Evolutionary conservation across 1,139 yeast genomes (phyloP).

Genomic region (Yamadazyma blattariae): DNA sequence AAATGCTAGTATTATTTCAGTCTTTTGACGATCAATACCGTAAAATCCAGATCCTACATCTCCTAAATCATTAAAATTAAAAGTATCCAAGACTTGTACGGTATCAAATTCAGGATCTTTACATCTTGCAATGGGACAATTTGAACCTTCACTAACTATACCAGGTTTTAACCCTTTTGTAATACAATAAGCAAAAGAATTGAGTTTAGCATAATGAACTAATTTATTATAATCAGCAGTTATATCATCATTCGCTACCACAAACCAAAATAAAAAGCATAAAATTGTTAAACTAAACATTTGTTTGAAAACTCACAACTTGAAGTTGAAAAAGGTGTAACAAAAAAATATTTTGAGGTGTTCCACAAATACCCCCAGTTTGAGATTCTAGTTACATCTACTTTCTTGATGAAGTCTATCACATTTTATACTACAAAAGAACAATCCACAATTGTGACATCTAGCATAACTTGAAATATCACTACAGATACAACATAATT

Average conservation of each 20-base stretch:
- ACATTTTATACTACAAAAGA: constrained; percentile 42
- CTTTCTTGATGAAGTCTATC: constrained; percentile 41
- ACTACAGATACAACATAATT: constrained; percentile 46
- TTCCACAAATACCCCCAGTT: no score
- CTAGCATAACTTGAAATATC: constrained; percentile 36
- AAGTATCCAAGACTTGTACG: constrained; percentile 31
- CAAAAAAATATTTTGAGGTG: no score
- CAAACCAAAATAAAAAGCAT: not conserved
- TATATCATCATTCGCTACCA: not conserved
- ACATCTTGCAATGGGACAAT: constrained; percentile 25
- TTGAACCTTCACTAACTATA: constrained; percentile 16
- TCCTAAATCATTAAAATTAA: constrained; percentile 38
- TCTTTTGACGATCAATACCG: constrained; percentile 36
- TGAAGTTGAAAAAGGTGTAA: no score
- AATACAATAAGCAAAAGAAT: constrained; percentile 39
- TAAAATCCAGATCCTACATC: constrained; percentile 54
- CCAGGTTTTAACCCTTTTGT: constrained; percentile 29
- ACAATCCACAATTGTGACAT: constrained; percentile 41
- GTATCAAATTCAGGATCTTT: constrained; percentile 15
- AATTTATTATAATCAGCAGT: constrained; percentile 25
- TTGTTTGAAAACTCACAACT: not conserved
- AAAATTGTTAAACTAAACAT: not conserved
- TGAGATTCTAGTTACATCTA: no score
- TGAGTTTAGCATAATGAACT: constrained; percentile 32
- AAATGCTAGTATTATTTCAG: constrained; percentile 42